Evolutionary conservation across 2,329 filamentous ascomycete species (phyloP).

Genomic region (Rutstroemia sp.): DNA sequence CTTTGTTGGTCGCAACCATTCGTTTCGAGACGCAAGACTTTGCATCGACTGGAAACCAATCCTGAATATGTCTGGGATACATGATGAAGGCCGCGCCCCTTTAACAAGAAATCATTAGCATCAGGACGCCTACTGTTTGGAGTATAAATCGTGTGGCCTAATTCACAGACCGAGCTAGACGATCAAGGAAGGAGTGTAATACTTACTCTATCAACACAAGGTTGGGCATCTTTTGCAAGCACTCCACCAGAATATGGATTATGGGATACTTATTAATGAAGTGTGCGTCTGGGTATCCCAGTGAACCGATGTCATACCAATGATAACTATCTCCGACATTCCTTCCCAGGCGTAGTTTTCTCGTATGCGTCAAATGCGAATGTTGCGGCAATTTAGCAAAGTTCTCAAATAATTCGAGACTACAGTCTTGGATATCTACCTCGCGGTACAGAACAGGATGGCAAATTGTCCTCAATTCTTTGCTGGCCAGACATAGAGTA

Average conservation of each 20-base stretch:
- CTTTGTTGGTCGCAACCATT: background rate
- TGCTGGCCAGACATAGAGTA: background rate
- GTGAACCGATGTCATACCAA: background rate
- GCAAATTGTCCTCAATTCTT: background rate
- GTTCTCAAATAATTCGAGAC: background rate
- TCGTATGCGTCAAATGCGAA: background rate
- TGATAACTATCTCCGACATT: background rate
- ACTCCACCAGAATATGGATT: background rate
- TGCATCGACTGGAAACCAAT: background rate
- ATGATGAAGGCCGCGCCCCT: background rate
- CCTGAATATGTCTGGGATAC: background rate
- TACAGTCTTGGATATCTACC: background rate
- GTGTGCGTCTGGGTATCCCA: background rate
- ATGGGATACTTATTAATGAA: too few species aligned
- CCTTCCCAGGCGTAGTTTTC: background rate
- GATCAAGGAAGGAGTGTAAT: background rate
- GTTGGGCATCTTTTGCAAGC: background rate
- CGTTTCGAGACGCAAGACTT: background rate
- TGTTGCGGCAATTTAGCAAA: background rate
- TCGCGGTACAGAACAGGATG: background rate
- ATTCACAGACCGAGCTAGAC: too few species aligned
- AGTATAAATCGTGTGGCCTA: too few species aligned
- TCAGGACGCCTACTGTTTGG: too few species aligned
- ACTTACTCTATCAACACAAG: background rate
- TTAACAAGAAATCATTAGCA: background rate